Conservation (phyloP, 2,329 filamentous ascomycete species). For the Cytospora piceae region DNA sequence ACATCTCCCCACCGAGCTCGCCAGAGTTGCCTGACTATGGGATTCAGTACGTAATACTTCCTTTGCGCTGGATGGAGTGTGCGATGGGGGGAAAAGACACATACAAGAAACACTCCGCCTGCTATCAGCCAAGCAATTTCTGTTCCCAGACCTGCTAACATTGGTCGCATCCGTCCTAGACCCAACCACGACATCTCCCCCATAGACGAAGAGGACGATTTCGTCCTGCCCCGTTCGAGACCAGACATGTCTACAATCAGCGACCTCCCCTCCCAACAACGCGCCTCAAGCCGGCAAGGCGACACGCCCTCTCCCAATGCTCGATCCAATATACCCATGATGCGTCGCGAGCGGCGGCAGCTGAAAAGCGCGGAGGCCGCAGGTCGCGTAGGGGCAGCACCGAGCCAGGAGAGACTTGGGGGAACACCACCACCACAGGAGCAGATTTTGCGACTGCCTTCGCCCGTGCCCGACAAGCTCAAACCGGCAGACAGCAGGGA, state of each 20-base stretch:
- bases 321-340: constrained; percentile 53
- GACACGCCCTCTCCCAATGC: constrained; percentile 33
- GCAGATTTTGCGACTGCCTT: constrained; percentile 11
- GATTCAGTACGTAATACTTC: constrained; percentile 48
- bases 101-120: not conserved
- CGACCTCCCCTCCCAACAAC: constrained; percentile 21
- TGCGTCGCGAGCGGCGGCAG: constrained; percentile 56
- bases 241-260: constrained; percentile 42
- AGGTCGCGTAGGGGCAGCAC: constrained; percentile 23
- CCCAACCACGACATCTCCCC: constrained; percentile 53
- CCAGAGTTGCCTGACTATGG: constrained; percentile 49
- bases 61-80: no score
- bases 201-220: constrained; percentile 48
- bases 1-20: constrained; percentile 62
- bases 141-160: constrained; percentile 28
- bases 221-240: constrained; percentile 22
- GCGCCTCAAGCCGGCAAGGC: constrained; percentile 28
- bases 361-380: constrained; percentile 41
- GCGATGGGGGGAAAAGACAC: no score
- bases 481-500: constrained; percentile 16
- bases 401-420: constrained; percentile 14
- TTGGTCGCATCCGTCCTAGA: constrained; percentile 15
- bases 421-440: constrained; percentile 5
- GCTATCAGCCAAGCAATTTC: not conserved
- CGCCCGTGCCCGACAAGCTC: constrained; percentile 11